Evolutionary conservation across 192 early-diverging fungal genomes (phyloP), one percentile per base, ranked within the genome.

Genomic region (Rhizophagus sp.): DNA sequence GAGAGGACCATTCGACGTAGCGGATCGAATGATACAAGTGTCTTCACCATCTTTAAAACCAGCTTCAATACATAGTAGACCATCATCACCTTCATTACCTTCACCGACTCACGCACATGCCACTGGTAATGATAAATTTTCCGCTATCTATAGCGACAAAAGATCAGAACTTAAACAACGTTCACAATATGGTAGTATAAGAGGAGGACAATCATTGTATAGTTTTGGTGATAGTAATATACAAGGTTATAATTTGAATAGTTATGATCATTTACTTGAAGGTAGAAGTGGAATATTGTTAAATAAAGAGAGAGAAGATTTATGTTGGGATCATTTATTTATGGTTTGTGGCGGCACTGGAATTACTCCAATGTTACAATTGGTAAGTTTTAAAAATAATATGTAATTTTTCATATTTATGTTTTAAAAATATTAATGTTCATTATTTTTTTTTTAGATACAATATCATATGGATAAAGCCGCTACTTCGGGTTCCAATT

Each of bases 261-360:
- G 0, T 39, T 39, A 7, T 39, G 39, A 39, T 22, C 3, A 19
- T 57, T 0, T 57, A 57, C 52, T 57, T 57, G 52, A 57, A 22
- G 52, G 52, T 57, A 57, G 52, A 22, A 33, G 4, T 33, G 25
- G 64, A 19, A 39, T 79, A 30, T 72, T 80, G 19, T 47, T 80
- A 10, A 80, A 80, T 73, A 24, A 39, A 30, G 44, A 70, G 15
- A 33, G 44, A 11, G 41, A 44, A 13, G 79, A 80, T 63, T 72
- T 62, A 22, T 65, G 73, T 17, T 80, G 79, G 79, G 64, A 80
- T 50, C 24, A 34, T 49, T 74, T 80, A 15, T 72, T 75, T 44
- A 80, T 80, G 79, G 19, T 80, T 64, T 65, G 62, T 39, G 79
- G 79, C 34, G 79, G 79, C 22, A 80, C 79, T 24, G 79, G 79